Evolutionary conservation across 768 basidiomycete species (phyloP).

Genomic region (Sporobolomyces pararoseus): DNA sequence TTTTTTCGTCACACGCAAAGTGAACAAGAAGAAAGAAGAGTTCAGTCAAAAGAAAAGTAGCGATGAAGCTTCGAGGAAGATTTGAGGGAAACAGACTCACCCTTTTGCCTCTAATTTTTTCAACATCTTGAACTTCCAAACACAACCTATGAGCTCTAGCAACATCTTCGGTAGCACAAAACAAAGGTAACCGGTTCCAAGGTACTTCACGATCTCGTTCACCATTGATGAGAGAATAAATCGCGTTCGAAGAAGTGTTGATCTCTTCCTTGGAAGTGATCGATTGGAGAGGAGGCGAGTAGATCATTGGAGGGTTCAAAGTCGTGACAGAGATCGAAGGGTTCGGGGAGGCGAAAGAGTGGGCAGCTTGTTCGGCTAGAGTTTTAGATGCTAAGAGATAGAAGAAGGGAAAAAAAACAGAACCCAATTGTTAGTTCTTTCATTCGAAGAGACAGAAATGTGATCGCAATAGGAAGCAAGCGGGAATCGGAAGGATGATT

Average conservation of each 20-base stretch:
- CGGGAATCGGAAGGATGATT: not conserved
- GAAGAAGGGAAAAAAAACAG: not conserved
- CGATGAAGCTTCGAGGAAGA: too few relatives aligned
- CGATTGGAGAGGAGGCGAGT: conserved; percentile 40
- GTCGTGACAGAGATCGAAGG: conserved; percentile 24
- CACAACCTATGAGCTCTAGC: conserved; percentile 36
- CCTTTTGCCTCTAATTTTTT: conserved; percentile 24
- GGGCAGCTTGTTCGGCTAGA: conserved; percentile 44
- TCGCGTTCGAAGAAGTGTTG: conserved; percentile 42
- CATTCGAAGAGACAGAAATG: not conserved
- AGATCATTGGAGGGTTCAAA: conserved; percentile 46
- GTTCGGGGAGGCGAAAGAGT: conserved; percentile 30
- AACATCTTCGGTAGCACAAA: conserved; percentile 39
- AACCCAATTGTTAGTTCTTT: too few relatives aligned
- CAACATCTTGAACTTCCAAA: conserved; percentile 29
- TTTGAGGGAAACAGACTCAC: too few relatives aligned
- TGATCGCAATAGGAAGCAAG: not conserved
- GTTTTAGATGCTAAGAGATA: conserved; percentile 22
- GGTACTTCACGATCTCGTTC: conserved; percentile 19
- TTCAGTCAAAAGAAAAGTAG: too few relatives aligned
- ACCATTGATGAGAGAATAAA: conserved; percentile 41
- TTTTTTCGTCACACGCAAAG: too few relatives aligned
- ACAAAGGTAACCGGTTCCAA: conserved; percentile 42
- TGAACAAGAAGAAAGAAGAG: too few relatives aligned
- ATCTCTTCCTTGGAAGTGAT: conserved; percentile 25